These are phyloP conservation scores for Celoporthe dispersa DNA, from an alignment of 2,329 filamentous ascomycete species.

Conservation along the genomic window DNA sequence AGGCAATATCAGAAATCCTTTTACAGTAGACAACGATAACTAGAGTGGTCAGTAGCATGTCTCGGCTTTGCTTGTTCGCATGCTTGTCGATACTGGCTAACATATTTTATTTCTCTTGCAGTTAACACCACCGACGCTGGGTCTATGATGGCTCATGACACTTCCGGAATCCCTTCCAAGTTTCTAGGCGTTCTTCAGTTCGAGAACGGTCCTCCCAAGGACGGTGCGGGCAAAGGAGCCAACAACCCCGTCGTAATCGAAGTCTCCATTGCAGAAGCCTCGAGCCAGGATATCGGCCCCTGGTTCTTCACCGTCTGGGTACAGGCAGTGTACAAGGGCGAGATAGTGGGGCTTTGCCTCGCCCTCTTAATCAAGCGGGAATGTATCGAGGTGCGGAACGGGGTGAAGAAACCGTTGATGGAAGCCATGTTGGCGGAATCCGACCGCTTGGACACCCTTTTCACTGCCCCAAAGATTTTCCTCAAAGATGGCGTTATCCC, in stretches of 20 bases:
- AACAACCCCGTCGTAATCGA: background rate
- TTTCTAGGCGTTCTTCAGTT: background rate
- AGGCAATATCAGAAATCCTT: background rate
- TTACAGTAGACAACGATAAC: background rate
- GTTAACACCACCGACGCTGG: background rate
- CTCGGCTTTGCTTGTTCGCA: background rate
- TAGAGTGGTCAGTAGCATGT: background rate
- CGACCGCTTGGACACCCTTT: background rate
- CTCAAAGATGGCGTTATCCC: background rate
- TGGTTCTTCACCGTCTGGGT: background rate
- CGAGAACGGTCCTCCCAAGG: background rate
- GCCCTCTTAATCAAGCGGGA: slow-evolving; percentile 10
- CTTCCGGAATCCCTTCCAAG: background rate
- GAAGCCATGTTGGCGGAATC: background rate
- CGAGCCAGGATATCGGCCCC: background rate
- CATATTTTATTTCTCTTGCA: background rate
- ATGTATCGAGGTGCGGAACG: slow-evolving; percentile 7
- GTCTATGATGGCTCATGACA: background rate
- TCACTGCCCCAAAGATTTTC: background rate
- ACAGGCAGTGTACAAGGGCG: no score
- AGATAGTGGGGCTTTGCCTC: background rate
- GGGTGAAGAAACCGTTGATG: background rate
- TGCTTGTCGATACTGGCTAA: background rate
- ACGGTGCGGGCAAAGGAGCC: background rate
- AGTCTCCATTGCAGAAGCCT: background rate